Conservation (phyloP, 2,329 filamentous ascomycete species). For the Penicillium aurantiogriseum region DNA sequence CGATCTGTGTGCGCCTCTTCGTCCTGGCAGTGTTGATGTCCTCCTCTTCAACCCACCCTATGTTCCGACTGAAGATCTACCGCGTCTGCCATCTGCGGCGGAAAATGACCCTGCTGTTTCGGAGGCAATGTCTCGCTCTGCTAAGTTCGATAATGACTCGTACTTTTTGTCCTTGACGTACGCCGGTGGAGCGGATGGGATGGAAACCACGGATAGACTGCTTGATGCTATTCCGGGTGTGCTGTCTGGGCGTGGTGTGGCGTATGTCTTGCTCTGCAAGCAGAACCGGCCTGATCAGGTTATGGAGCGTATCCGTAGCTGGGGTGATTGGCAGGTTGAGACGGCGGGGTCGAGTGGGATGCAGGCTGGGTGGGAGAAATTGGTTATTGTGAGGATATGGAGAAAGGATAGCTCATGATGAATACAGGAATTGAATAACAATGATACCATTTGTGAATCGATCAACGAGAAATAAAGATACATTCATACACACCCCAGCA, state of each 20-base stretch:
- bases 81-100: constrained; percentile 47
- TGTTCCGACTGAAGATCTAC: constrained; percentile 78
- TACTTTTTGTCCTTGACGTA: constrained; percentile 82
- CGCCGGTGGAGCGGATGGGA: constrained; percentile 83
- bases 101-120: constrained; percentile 28
- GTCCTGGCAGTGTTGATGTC: constrained; percentile 66
- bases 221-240: constrained; percentile 66
- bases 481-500: not conserved
- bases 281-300: constrained; percentile 83
- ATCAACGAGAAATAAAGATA: not conserved
- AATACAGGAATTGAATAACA: not conserved
- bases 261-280: constrained; percentile 85
- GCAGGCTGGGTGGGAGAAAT: constrained; percentile 89
- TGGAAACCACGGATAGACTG: constrained; percentile 86
- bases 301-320: constrained; percentile 58
- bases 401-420: constrained; percentile 35
- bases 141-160: constrained; percentile 73
- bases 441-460: constrained; percentile 1
- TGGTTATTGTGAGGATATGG: constrained; percentile 88
- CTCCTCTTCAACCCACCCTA: constrained; percentile 97
- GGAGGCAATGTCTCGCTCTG: constrained; percentile 26
- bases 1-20: constrained; percentile 66
- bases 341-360: constrained; percentile 80
- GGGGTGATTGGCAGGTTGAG: constrained; percentile 70
- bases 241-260: constrained; percentile 68